These are phyloP conservation scores for Canariomyces notabilis DNA, from an alignment of 2,329 filamentous ascomycete species.

Conservation along the genomic window DNA sequence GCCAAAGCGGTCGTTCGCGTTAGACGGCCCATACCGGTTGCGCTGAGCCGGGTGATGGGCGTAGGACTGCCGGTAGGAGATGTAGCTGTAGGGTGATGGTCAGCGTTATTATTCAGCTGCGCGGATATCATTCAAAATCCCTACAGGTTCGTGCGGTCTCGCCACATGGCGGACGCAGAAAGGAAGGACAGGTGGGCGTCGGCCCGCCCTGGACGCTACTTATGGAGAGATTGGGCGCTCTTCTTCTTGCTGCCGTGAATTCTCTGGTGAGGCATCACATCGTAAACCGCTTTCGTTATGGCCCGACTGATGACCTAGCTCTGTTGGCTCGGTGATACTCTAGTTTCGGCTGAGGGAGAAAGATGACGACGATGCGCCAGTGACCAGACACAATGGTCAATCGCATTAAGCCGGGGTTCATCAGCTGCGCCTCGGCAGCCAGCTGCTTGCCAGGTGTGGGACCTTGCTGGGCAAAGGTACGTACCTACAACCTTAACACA, in stretches of 20 bases:
- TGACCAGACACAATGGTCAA: slow-evolving; percentile 18
- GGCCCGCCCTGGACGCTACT: slow-evolving; percentile 12
- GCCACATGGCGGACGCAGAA: slow-evolving; percentile 77
- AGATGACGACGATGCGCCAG: no score
- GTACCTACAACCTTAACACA: no score
- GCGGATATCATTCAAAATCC: slow-evolving; percentile 21
- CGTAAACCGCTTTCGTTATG: slow-evolving; percentile 19
- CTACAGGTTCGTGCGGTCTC: slow-evolving; percentile 97
- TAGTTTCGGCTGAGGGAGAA: slow-evolving; percentile 10
- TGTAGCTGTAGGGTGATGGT: slow-evolving; percentile 60
- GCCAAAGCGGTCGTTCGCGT: slow-evolving; percentile 40
- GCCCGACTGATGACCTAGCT: slow-evolving; percentile 11
- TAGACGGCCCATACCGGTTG: slow-evolving; percentile 55
- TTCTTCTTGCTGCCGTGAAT: slow-evolving; percentile 18
- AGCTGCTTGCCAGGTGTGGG: slow-evolving; percentile 8
- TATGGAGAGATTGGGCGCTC: slow-evolving; percentile 10
- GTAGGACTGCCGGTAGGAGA: slow-evolving; percentile 98
- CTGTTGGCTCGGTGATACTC: slow-evolving; percentile 3
- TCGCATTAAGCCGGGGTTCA: slow-evolving; percentile 1
- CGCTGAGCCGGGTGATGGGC: slow-evolving; percentile 89
- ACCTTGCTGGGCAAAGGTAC: no score
- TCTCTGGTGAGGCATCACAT: slow-evolving; percentile 20
- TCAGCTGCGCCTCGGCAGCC: background rate
- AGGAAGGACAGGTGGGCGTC: slow-evolving; percentile 25
- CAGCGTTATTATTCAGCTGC: background rate